These are phyloP conservation scores for Mortierella alpina DNA, from an alignment of 192 early-diverging fungal species.

Conservation along the genomic window DNA sequence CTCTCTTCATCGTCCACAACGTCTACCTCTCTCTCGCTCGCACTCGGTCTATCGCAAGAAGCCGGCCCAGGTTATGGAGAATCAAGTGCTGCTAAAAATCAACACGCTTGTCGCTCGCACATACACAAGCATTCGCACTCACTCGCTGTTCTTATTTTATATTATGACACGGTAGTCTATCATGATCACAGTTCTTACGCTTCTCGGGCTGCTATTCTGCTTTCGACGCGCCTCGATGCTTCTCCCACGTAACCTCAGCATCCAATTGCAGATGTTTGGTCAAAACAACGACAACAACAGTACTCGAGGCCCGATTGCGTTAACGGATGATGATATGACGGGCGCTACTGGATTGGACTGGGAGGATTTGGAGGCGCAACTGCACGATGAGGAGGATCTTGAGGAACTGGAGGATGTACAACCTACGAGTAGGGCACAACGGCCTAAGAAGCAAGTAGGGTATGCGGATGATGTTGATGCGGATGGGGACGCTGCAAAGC, in stretches of 20 bases:
- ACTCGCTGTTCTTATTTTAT: slow-evolving; percentile 2
- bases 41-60: no score
- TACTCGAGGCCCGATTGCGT: slow-evolving; percentile 36
- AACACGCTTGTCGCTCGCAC: not conserved
- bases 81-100: not conserved
- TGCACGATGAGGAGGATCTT: slow-evolving; percentile 1
- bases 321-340: slow-evolving; percentile 38
- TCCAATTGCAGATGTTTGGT: slow-evolving; percentile 36
- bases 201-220: slow-evolving; percentile 35
- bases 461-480: slow-evolving; percentile 28
- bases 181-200: slow-evolving; percentile 20
- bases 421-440: slow-evolving; percentile 4
- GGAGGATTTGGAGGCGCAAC: slow-evolving; percentile 39
- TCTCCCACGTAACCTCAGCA: slow-evolving; percentile 36
- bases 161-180: slow-evolving; percentile 19
- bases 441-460: not conserved
- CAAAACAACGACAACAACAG: slow-evolving; percentile 7
- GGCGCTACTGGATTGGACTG: slow-evolving; percentile 48
- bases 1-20: not conserved
- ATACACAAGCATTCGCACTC: not conserved
- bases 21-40: not conserved
- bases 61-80: no score
- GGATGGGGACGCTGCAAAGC: slow-evolving; percentile 6
- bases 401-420: slow-evolving; percentile 18
- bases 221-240: slow-evolving; percentile 40